A percentile compares a stretch with the other conserved stretches of the same genome.
phyloP scores from a whole-genome alignment of 306 rosid species.

The Prinsepia uniflora region DNA sequence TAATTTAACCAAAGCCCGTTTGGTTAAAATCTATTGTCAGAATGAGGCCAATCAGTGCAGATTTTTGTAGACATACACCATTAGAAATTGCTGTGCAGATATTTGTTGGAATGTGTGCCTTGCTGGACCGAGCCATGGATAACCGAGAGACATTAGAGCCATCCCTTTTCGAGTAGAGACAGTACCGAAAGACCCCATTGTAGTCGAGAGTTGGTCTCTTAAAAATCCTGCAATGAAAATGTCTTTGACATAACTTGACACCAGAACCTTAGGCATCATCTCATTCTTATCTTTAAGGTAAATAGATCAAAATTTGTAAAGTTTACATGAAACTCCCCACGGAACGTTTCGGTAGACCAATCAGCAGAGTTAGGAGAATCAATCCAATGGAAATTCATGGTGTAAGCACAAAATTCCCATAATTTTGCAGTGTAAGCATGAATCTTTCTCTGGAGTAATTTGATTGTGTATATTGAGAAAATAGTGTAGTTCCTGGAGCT shows the following conservation, averaged over 20 bases:
- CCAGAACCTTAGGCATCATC: slow-evolving; percentile 1
- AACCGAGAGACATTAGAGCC: background rate
- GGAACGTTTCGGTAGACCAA: background rate
- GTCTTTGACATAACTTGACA: background rate
- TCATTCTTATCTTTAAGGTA: slow-evolving; percentile 6
- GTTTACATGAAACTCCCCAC: slow-evolving; percentile 11
- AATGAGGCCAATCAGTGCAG: too few species aligned
- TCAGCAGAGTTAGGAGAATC: background rate
- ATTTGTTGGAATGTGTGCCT: background rate
- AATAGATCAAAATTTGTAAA: slow-evolving; percentile 38
- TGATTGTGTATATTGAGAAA: slow-evolving; percentile 25
- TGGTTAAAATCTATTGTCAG: too few species aligned
- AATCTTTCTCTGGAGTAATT: slow-evolving; percentile 52
- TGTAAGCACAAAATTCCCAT: slow-evolving; percentile 28
- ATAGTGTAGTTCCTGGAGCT: background rate
- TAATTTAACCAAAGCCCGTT: too few species aligned
- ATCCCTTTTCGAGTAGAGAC: background rate
- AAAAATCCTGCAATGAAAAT: slow-evolving; percentile 9
- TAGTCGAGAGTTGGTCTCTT: slow-evolving; percentile 50
- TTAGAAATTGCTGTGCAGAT: slow-evolving; percentile 7
- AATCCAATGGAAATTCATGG: slow-evolving; percentile 26
- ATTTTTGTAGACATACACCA: too few species aligned
- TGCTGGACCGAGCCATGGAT: background rate
- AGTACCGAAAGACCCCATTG: slow-evolving; percentile 20
- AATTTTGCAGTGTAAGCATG: slow-evolving; percentile 10